Base-by-base conservation (phyloP, 352 stramenopile genomes). In the Phytophthora podocarpi region DNA sequence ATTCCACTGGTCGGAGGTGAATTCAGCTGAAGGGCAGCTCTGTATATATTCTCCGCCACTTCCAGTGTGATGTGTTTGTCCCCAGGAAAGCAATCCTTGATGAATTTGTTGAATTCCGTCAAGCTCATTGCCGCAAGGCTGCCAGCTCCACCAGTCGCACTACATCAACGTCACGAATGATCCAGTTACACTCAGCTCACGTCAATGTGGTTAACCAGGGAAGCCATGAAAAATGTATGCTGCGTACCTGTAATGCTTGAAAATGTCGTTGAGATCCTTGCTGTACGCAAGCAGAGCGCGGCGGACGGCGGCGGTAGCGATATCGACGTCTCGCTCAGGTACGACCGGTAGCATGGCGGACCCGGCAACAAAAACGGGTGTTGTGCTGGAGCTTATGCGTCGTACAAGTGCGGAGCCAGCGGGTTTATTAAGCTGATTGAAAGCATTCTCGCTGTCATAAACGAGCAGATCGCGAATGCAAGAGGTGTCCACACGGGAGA, bases 231-330 rank as follows among this genome's bases (percentile, higher is more conserved):
- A 5, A n/a, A 24, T n/a, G 15, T 57, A 13, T 26, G 32, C 27
- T 21, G 6, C 26, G 18, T 59, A 89, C 79, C 79, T 88, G 61
- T 94, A 94, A 59, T 94, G 80, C 47, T 88, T 90, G 69, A 92
- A 94, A 39, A 92, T 94, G 23, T 91, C 85, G 67, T 80, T 78
- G 21, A 92, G 64, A 47, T 94, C 85, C 43, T 86, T 90, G 74
- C 76, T 86, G 69, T 91, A 89, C 9, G 82, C 49, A 8, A 72
- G 24, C 7, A 94, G 61, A 24, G 78, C 67, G 7, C 70, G 77
- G 6, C 78, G 79, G 27, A 94, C 63, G 5, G 79, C 81, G 36
- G 76, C 79, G 4, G 72, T 78, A 37, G 63, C 61, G 12, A 75
- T 57, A 7, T 80, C 60, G 13, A 91, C 82, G 20, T 93, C 81